Evolutionary conservation across 164 flowering plant species (phyloP).

Genomic region (Liriodendron chinense): DNA sequence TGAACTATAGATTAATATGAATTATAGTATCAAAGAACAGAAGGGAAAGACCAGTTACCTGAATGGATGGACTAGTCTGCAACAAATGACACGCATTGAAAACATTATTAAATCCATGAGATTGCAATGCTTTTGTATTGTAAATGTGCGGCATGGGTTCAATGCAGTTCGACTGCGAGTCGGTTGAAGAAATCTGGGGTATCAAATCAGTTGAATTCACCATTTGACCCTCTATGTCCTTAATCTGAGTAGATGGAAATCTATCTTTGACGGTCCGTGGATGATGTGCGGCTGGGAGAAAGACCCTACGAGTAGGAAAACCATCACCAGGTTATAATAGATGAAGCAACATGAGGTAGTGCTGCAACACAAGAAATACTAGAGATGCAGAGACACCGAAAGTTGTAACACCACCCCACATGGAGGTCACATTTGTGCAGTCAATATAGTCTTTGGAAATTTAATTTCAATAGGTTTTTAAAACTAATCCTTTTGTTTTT

Average conservation of each 20-base stretch:
- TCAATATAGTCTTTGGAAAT: neutral
- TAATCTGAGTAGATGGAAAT: slow-evolving; percentile 17
- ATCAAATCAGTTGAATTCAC: slow-evolving; percentile 14
- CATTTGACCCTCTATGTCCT: slow-evolving; percentile 15
- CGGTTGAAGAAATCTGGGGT: slow-evolving; percentile 23
- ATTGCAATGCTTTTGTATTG: slow-evolving; percentile 27
- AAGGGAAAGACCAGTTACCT: slow-evolving; percentile 34
- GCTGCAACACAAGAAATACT: neutral
- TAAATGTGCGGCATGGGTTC: slow-evolving; percentile 50
- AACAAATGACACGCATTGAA: slow-evolving; percentile 61
- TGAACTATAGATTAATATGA: neutral
- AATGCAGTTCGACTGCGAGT: slow-evolving; percentile 52
- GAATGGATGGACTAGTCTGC: slow-evolving; percentile 64
- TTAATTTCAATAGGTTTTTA: neutral
- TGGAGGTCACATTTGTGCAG: neutral
- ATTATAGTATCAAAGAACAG: neutral
- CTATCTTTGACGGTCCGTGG: slow-evolving; percentile 20
- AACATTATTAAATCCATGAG: slow-evolving; percentile 38
- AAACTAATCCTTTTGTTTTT: neutral
- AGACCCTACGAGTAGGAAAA: slow-evolving; percentile 28
- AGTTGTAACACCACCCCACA: neutral
- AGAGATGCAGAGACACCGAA: neutral
- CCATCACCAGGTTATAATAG: neutral
- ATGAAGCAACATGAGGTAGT: neutral
- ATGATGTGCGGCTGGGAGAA: slow-evolving; percentile 19